These are phyloP conservation scores for Fragaria nilgerrensis DNA, from an alignment of 306 rosid genomes.

Conservation along the genomic window DNA sequence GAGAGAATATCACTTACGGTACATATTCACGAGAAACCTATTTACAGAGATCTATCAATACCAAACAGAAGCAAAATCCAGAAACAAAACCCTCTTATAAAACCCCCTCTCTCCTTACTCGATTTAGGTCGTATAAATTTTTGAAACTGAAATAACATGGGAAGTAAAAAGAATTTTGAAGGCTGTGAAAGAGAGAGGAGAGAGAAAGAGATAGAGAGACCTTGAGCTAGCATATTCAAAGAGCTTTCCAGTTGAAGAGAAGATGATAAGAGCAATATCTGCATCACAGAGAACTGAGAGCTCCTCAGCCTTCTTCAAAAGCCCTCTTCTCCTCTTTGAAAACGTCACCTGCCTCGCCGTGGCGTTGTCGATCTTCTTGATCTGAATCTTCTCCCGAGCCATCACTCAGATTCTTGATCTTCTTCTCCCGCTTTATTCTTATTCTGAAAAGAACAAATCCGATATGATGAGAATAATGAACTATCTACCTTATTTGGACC, in stretches of 20 bases:
- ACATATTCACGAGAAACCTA: conserved; percentile 1
- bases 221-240: conserved; percentile 78
- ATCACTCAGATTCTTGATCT: conserved; percentile 29
- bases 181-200: not conserved
- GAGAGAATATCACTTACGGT: not conserved
- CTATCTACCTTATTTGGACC: not conserved
- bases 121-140: not conserved
- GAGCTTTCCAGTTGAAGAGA: conserved; percentile 84
- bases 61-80: not conserved
- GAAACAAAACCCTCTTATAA: not conserved
- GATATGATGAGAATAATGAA: not conserved
- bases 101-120: too few relatives aligned
- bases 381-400: conserved; percentile 97
- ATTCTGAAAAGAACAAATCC: not conserved
- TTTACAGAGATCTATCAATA: not conserved
- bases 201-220: conserved; percentile 29
- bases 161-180: not conserved
- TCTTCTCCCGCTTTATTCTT: conserved; percentile 5
- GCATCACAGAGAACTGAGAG: conserved; percentile 96
- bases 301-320: conserved; percentile 88
- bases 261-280: conserved; percentile 77
- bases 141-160: not conserved
- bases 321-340: conserved; percentile 86
- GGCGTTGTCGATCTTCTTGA: conserved; percentile 86
- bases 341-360: conserved; percentile 95